Conservation (phyloP, 106 monocot species). For the Posidonia australis region DNA sequence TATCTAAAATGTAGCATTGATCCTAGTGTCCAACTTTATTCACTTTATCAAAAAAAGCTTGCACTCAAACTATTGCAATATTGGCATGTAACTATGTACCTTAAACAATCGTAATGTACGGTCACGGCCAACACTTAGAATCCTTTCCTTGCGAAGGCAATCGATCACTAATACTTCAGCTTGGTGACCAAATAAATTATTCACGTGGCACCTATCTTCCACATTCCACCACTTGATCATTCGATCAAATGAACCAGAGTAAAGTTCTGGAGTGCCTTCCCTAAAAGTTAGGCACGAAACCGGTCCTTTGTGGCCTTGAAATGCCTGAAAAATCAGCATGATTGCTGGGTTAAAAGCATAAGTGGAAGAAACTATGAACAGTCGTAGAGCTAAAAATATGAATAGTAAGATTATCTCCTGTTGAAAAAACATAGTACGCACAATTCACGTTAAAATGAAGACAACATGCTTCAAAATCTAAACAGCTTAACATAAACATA, state of each 20-base stretch:
- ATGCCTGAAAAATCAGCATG: conserved; percentile 46
- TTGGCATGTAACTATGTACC: conserved; percentile 22
- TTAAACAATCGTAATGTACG: conserved; percentile 77
- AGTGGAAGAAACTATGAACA: too few relatives aligned
- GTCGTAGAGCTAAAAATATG: too few relatives aligned
- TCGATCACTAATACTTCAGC: conserved; percentile 84
- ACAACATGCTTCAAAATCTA: too few relatives aligned
- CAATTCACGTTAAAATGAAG: not conserved
- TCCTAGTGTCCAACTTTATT: not conserved
- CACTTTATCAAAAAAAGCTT: not conserved
- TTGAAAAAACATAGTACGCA: too few relatives aligned
- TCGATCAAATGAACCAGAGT: conserved; percentile 90
- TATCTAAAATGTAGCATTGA: too few relatives aligned
- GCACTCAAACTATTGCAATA: not conserved
- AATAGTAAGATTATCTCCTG: too few relatives aligned
- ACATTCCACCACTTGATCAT: conserved; percentile 92
- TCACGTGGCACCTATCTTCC: conserved; percentile 80
- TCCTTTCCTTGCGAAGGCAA: conserved; percentile 67
- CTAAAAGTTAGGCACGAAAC: conserved; percentile 83
- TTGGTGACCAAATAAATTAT: conserved; percentile 90
- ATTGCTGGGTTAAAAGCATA: not conserved
- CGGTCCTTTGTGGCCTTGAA: conserved; percentile 86
- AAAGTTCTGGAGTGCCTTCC: conserved; percentile 69
- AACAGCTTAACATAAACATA: not conserved
- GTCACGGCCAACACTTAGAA: conserved; percentile 74